A percentile compares a stretch with the other conserved stretches of the same genome.
phyloP scores from a whole-genome alignment of 2,329 filamentous ascomycete genomes.

The Epichloe uncinata region DNA sequence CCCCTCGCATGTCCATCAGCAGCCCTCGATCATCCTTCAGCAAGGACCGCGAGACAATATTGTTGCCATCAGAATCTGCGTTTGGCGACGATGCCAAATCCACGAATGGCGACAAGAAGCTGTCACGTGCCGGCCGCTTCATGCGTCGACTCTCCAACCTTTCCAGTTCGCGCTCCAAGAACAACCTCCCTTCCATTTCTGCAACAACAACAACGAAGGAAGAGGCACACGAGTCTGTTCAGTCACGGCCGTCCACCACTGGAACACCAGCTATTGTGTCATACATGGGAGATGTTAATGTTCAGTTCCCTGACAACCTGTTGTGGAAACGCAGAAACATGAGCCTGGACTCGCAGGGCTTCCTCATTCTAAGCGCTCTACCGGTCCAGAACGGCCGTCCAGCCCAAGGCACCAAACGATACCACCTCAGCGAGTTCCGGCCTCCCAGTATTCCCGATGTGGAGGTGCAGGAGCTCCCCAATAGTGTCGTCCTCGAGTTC shows the following conservation, averaged over 20 bases:
- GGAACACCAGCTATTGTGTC: conserved; percentile 36
- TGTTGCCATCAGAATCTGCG: conserved; percentile 31
- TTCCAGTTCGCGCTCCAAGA: conserved; percentile 33
- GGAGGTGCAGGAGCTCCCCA: conserved; percentile 82
- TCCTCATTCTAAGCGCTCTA: conserved; percentile 59
- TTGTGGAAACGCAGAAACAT: conserved; percentile 92
- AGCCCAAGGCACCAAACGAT: conserved; percentile 51
- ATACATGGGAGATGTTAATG: conserved; percentile 80
- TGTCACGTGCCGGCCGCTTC: conserved; percentile 40
- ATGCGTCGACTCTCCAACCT: conserved; percentile 46
- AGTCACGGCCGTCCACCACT: conserved; percentile 16
- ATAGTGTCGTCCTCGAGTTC: conserved; percentile 58
- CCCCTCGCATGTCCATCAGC: too few species aligned
- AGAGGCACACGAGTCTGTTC: conserved; percentile 15
- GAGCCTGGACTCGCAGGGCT: conserved; percentile 71
- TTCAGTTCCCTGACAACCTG: conserved; percentile 91
- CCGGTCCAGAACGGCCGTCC: conserved; percentile 39
- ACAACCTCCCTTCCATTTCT: conserved; percentile 29
- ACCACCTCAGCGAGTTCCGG: conserved; percentile 75
- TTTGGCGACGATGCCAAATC: conserved; percentile 35
- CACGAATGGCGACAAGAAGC: conserved; percentile 29
- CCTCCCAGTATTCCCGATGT: conserved; percentile 73
- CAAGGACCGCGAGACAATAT: conserved; percentile 23
- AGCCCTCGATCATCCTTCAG: conserved; percentile 40
- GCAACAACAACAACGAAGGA: conserved; percentile 40